A percentile compares a stretch with the other conserved stretches of the same genome.
phyloP scores from a whole-genome alignment of 192 early-diverging fungal species.

The Coemansia sp. region DNA sequence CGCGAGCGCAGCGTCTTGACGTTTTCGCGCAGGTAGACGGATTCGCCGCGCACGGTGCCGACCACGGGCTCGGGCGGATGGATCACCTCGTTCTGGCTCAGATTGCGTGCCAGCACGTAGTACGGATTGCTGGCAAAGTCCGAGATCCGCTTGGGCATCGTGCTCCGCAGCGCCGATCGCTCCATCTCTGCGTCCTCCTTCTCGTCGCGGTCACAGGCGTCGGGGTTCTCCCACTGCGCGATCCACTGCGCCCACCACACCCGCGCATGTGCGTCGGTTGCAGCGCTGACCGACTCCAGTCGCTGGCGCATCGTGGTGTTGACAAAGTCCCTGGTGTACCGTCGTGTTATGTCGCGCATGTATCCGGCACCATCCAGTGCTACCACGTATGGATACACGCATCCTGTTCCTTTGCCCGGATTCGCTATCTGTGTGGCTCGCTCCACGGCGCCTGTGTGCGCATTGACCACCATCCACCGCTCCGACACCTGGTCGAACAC shows the following conservation, averaged over 20 bases:
- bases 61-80: constrained; percentile 70
- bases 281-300: constrained; percentile 19
- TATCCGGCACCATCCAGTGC: constrained; percentile 18
- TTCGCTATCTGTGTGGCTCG: constrained; percentile 9
- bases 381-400: constrained; percentile 25
- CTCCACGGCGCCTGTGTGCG: constrained; percentile 29
- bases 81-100: constrained; percentile 77
- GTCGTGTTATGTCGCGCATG: constrained; percentile 43
- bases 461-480: constrained; percentile 60
- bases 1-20: constrained; percentile 64
- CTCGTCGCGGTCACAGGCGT: constrained; percentile 20
- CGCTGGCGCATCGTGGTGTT: constrained; percentile 50
- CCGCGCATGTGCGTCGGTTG: constrained; percentile 18
- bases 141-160: constrained; percentile 75
- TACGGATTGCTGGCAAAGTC: constrained; percentile 82
- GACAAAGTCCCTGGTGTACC: constrained; percentile 37
- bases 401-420: background rate
- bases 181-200: constrained; percentile 59
- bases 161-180: constrained; percentile 49
- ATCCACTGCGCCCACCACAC: constrained; percentile 50
- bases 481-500: constrained; percentile 54
- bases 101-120: constrained; percentile 78
- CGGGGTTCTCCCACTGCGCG: constrained; percentile 24
- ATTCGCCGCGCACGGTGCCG: constrained; percentile 73
- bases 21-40: constrained; percentile 74